Evolutionary conservation across 1,139 yeast species (phyloP), one percentile per base, ranked within the genome.

Genomic region (Hyphopichia khmerensis): DNA sequence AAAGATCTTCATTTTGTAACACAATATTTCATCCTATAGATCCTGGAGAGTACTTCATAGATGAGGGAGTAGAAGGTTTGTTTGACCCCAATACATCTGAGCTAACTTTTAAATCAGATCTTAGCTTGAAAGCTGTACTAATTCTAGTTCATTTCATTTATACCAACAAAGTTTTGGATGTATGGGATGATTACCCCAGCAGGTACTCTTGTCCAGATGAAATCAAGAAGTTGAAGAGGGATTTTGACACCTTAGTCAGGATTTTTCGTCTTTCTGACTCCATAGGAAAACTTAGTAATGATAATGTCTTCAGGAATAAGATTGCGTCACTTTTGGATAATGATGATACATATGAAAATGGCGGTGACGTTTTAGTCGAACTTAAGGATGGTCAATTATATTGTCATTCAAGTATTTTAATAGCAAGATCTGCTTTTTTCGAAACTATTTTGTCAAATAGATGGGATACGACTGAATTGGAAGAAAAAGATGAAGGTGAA

Each of bases 391-490:
- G 75, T 5, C 60, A 57, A 13, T 29, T 65, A 2, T 47, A 43
- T 5, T 73, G 80, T 4, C 81, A 81, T 51, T 75, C 84, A 4
- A 68, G 70, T 29, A 60, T 87, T 7, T 57, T 89, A 19, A 56
- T 69, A 4, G 60, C 79, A 0, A 64, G 95, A 43, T 78, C 84
- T 36, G 82, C 81, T 0, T 87, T 75, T 55, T 87, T 88, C 57
- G 83, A 79, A 46, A 75, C 86, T 0, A 49, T 79, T 2, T 69
- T 84, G 30, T 76, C 86, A 0, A 59, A 64, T 2, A 60, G 82
- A 44, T 86, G 95, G 95, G 60, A 55, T 6, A 56, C 52, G 10
- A 29, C 18, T 18, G 33, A 26, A 13, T 2, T 4, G 4, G 57
- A 45, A 8, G 49, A 36, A 38, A 38, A 52, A 39, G 40, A 52